These are phyloP conservation scores for Septoria petroselini DNA, from an alignment of 2,329 filamentous ascomycete species.

Conservation along the genomic window DNA sequence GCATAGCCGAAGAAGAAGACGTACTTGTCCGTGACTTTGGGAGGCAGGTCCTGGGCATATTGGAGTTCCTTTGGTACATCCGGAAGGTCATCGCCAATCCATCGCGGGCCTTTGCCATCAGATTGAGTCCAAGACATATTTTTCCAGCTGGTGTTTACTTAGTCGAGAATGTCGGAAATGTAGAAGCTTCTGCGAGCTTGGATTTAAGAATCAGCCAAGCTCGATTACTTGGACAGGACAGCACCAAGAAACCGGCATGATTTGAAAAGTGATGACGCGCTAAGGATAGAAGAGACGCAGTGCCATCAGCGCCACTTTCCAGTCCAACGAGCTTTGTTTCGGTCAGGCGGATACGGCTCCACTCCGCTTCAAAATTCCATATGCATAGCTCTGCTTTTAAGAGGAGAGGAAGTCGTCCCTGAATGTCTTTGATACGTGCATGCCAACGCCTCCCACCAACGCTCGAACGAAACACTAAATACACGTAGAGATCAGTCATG, in stretches of 20 bases:
- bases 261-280: too few species aligned
- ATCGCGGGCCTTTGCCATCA: slow-evolving; percentile 22
- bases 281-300: neutral
- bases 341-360: slow-evolving; percentile 1
- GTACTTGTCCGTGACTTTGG: slow-evolving; percentile 25
- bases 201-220: too few species aligned
- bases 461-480: neutral
- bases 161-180: too few species aligned
- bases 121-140: slow-evolving; percentile 15
- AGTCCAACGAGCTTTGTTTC: neutral
- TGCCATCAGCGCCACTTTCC: neutral
- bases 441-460: neutral
- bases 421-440: neutral
- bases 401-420: neutral
- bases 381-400: neutral
- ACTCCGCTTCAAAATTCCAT: neutral
- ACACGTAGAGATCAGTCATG: slow-evolving; percentile 15
- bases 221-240: too few species aligned
- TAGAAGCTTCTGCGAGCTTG: too few species aligned
- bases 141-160: too few species aligned
- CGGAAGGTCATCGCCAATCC: slow-evolving; percentile 22
- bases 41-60: slow-evolving; percentile 22
- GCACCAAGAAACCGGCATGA: too few species aligned
- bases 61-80: slow-evolving; percentile 14
- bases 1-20: slow-evolving; percentile 30